A percentile compares a stretch with the other conserved stretches of the same genome.
Evolutionary conservation across 768 basidiomycete genomes (phyloP).

Genomic region (Paxillus ammoniavirescens): DNA sequence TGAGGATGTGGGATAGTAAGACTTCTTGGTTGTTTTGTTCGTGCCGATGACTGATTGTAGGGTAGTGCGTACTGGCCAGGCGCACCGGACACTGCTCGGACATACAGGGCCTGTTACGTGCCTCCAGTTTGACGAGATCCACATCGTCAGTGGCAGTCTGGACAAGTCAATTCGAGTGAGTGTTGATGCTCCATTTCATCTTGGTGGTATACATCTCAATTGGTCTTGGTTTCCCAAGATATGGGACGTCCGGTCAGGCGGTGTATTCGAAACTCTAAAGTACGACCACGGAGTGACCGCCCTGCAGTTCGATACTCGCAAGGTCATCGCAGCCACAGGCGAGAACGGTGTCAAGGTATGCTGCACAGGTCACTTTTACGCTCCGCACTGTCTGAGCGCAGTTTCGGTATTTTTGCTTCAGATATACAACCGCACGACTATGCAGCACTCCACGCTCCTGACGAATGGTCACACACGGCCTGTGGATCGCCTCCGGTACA

Average conservation of each 20-base stretch:
- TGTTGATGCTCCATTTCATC: conserved; percentile 6
- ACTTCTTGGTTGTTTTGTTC: conserved; percentile 16
- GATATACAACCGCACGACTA: conserved; percentile 94
- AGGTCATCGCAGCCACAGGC: conserved; percentile 88
- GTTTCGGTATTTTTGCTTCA: conserved; percentile 26
- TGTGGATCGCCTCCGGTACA: conserved; percentile 85
- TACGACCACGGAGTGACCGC: conserved; percentile 90
- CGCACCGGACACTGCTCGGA: conserved; percentile 88
- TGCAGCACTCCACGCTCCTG: conserved; percentile 78
- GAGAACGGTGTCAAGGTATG: conserved; percentile 90
- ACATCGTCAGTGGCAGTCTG: conserved; percentile 88
- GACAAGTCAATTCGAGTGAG: conserved; percentile 90
- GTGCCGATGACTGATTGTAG: background rate
- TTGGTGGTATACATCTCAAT: background rate
- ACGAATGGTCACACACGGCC: conserved; percentile 95
- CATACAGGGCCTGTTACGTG: conserved; percentile 94
- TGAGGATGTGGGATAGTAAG: conserved; percentile 99
- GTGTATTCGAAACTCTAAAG: conserved; percentile 82
- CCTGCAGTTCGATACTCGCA: conserved; percentile 92
- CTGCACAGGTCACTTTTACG: background rate
- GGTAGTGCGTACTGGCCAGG: conserved; percentile 97
- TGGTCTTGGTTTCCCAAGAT: conserved; percentile 49
- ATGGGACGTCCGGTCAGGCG: conserved; percentile 94
- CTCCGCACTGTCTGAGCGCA: background rate
- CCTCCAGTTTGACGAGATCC: conserved; percentile 94